Conservation (phyloP, 1,284 basidiomycete genomes). For the Boletellus deceptivus region DNA sequence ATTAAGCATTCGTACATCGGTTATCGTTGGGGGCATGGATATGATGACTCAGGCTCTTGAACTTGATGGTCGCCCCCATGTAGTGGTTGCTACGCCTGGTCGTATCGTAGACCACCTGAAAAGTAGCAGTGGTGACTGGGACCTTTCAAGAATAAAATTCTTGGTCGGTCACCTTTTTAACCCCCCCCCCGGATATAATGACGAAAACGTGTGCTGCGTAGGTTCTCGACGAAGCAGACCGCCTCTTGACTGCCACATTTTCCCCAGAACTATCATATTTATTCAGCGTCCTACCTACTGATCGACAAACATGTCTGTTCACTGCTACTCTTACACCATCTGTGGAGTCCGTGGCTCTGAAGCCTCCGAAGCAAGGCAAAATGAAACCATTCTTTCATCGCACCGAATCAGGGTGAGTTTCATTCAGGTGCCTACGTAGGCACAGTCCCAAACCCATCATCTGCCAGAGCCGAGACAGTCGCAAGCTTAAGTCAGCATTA, state of each 20-base stretch:
- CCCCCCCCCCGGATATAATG: not conserved
- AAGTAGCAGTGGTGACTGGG: constrained; percentile 80
- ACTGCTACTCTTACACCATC: constrained; percentile 92
- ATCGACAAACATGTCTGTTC: constrained; percentile 94
- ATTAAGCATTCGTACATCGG: constrained; percentile 78
- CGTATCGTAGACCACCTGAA: constrained; percentile 89
- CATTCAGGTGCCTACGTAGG: not conserved
- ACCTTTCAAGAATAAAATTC: constrained; percentile 82
- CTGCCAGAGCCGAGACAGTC: constrained; percentile 78
- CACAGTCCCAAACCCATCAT: constrained; percentile 5
- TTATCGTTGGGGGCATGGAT: constrained; percentile 98
- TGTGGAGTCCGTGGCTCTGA: constrained; percentile 78
- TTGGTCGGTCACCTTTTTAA: constrained; percentile 53
- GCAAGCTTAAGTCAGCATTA: constrained; percentile 86
- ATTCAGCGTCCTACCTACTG: constrained; percentile 76
- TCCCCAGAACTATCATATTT: constrained; percentile 82
- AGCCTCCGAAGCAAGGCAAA: constrained; percentile 79
- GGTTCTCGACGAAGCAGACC: constrained; percentile 96
- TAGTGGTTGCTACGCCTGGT: constrained; percentile 96
- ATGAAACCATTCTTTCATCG: constrained; percentile 86
- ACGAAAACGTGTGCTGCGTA: constrained; percentile 33
- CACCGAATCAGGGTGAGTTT: constrained; percentile 71
- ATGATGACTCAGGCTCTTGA: constrained; percentile 95
- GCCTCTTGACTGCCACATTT: constrained; percentile 89
- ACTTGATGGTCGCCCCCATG: constrained; percentile 82